Base-by-base conservation (phyloP, 768 basidiomycete genomes). In the Boletus subparvulus region DNA sequence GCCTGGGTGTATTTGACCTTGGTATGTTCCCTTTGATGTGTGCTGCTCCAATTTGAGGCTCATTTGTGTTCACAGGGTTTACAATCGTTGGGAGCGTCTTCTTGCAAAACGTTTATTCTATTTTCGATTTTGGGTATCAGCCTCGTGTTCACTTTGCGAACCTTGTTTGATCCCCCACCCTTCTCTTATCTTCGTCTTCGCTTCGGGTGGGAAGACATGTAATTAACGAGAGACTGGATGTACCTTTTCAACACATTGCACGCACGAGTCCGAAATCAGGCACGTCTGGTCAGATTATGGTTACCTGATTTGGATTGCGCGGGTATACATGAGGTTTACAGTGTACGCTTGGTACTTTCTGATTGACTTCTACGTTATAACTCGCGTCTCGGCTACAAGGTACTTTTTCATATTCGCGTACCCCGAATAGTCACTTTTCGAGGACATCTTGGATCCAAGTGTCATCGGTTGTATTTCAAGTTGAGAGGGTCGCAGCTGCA, bases 111-210 rank as follows among this genome's bases (percentile, higher is more conserved):
- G 60, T 68, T 2, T 70, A 68, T 32, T 54, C 68, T 14, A 50
- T 66, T 14, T 68, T 74, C 53, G 59, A 78, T 17, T 58, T 66
- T 11, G 68, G 60, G 1, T 62, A 66, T 35, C 61, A 45, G 3
- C 65, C 51, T 32, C 4, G 56, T n/a, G 77, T 79, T 26, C 67
- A 70, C 26, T 76, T 80, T 59, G 79, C 76, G 37, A 53, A 58
- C 2, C 69, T 63, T 51, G 30, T 12, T 37, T 42, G 52, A 55
- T 52, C 26, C 9, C 12, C 17, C 10, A 17, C 19, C 21, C 3
- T 50, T 16, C 11, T 17, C 19, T 17, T 24, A n/a, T 39, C 9
- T 33, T 40, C 26, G 26, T 28, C 30, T 41, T 54, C 44, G 36
- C 47, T 54, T 28, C 17, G 19, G 19, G 37, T 30, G 39, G 39